A percentile compares a stretch with the other conserved stretches of the same genome.
Evolutionary conservation across 1,284 basidiomycete genomes (phyloP).

Genomic region (Moesziomyces aphidis): DNA sequence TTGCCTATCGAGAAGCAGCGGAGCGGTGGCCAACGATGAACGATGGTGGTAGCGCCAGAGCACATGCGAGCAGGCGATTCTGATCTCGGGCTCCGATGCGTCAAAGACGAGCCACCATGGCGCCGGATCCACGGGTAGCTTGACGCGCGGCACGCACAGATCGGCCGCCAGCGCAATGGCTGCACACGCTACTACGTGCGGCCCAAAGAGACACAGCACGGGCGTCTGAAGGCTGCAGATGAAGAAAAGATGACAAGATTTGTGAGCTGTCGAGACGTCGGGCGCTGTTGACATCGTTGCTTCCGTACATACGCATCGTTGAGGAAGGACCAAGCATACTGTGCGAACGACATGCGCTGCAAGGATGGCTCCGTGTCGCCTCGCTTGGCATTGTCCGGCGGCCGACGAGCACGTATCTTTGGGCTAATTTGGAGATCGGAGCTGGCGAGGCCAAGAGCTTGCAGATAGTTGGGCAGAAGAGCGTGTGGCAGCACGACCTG

Average conservation of each 20-base stretch:
- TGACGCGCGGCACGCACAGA: constrained; percentile 36
- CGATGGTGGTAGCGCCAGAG: constrained; percentile 52
- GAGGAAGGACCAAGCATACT: constrained; percentile 67
- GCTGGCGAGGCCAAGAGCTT: constrained; percentile 79
- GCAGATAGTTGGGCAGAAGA: constrained; percentile 92
- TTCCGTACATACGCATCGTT: constrained; percentile 67
- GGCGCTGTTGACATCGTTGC: too few species aligned
- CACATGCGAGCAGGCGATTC: constrained; percentile 48
- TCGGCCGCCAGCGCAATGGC: constrained; percentile 60
- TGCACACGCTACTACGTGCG: constrained; percentile 87
- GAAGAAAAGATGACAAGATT: background rate
- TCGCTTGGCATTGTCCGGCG: background rate
- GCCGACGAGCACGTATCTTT: background rate
- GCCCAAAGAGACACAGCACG: constrained; percentile 85
- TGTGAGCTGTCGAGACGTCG: background rate
- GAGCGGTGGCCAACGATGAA: constrained; percentile 1
- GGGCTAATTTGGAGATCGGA: constrained; percentile 7
- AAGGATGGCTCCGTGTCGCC: background rate
- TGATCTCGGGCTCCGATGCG: constrained; percentile 55
- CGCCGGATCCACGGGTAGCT: constrained; percentile 63
- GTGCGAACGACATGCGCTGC: constrained; percentile 35
- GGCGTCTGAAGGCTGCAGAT: constrained; percentile 82
- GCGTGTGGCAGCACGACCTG: constrained; percentile 89
- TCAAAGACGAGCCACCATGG: constrained; percentile 70
- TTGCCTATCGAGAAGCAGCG: constrained; percentile 18